These are phyloP conservation scores for Colletotrichum siamense DNA, from an alignment of 2,329 filamentous ascomycete genomes.

Conservation along the genomic window DNA sequence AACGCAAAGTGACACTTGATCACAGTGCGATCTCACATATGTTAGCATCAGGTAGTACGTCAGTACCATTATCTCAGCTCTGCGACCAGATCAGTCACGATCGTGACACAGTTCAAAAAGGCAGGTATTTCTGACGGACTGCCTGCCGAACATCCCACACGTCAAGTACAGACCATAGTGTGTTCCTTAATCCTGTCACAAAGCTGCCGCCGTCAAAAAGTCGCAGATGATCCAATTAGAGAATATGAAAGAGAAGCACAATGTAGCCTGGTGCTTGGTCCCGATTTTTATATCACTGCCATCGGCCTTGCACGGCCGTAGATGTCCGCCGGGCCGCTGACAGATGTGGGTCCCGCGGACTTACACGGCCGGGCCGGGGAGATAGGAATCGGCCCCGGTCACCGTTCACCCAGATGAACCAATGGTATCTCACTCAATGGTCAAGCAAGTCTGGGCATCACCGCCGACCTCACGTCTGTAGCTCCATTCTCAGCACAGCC, in stretches of 20 bases:
- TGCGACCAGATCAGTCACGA: not conserved
- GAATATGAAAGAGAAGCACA: rapidly evolving
- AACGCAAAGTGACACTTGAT: not conserved
- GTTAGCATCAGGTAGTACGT: too few relatives aligned
- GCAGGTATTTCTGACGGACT: not conserved
- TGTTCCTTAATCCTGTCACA: not conserved
- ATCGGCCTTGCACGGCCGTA: not conserved
- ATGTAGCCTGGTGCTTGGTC: not conserved
- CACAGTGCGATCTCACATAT: too few relatives aligned
- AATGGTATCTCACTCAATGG: not conserved
- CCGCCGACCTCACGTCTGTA: not conserved
- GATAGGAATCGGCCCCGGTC: not conserved
- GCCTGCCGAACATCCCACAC: rapidly evolving
- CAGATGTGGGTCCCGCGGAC: not conserved
- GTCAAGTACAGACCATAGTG: not conserved
- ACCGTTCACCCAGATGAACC: not conserved
- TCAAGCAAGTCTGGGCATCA: not conserved
- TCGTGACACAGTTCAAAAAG: not conserved
- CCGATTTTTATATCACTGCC: not conserved
- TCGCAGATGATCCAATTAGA: rapidly evolving
- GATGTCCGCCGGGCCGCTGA: not conserved
- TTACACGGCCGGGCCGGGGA: not conserved
- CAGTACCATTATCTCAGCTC: too few relatives aligned
- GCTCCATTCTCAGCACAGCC: not conserved
- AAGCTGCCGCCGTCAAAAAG: rapidly evolving